phyloP scores from a whole-genome alignment of 139 green algal genomes.

The Zygnema circumcarinatum region DNA sequence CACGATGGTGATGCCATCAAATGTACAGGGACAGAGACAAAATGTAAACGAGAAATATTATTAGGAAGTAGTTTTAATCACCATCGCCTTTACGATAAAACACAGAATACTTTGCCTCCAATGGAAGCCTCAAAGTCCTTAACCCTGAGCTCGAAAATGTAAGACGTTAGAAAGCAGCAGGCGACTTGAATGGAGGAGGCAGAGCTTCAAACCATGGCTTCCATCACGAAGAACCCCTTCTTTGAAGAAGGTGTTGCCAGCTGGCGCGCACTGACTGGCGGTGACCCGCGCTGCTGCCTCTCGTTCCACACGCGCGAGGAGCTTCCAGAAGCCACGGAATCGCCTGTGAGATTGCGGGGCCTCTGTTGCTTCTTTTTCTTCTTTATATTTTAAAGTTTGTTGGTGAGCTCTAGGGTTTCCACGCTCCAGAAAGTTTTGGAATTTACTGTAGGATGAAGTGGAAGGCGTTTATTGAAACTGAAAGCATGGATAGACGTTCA shows the following conservation, averaged over 20 bases:
- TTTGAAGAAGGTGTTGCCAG: neutral
- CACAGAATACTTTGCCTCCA: too few relatives aligned
- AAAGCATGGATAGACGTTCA: neutral
- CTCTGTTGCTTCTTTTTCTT: neutral
- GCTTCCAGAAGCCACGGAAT: neutral
- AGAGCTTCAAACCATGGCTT: neutral
- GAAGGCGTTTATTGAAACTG: too few relatives aligned
- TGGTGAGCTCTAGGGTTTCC: neutral
- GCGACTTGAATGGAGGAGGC: too few relatives aligned
- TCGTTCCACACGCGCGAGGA: neutral
- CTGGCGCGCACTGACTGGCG: slow-evolving; percentile 4
- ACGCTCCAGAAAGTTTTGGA: neutral
- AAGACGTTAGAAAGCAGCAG: too few relatives aligned
- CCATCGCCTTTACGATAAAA: too few relatives aligned
- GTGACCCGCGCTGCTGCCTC: slow-evolving; percentile 5
- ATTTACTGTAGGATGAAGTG: too few relatives aligned
- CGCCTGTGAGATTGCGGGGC: neutral
- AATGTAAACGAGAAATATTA: too few relatives aligned
- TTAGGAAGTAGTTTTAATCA: too few relatives aligned
- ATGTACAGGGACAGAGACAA: too few relatives aligned
- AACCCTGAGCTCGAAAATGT: too few relatives aligned
- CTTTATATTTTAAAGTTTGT: neutral
- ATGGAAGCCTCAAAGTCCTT: too few relatives aligned
- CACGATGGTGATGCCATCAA: too few relatives aligned
- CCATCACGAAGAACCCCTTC: neutral